A percentile compares a stretch with the other conserved stretches of the same genome.
phyloP scores from a whole-genome alignment of 2,329 filamentous ascomycete genomes.

The Xylaria polymorpha region DNA sequence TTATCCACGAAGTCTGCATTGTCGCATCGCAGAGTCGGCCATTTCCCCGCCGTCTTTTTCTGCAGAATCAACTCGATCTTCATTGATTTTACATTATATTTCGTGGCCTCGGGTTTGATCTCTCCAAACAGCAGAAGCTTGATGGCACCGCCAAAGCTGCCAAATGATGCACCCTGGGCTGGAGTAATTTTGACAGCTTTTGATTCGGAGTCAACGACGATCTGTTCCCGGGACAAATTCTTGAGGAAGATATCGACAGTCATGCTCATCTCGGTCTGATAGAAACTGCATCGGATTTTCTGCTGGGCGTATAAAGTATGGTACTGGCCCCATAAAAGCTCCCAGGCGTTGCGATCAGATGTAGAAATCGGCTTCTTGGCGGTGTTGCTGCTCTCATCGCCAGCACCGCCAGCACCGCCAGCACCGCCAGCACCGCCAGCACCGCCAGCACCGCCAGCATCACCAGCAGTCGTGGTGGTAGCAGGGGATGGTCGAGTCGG shows the following conservation, averaged over 20 bases:
- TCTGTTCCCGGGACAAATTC: slow-evolving; percentile 55
- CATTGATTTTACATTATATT: slow-evolving; percentile 73
- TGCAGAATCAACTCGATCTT: slow-evolving; percentile 82
- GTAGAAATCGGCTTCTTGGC: slow-evolving; percentile 2
- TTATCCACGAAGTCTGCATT: slow-evolving; percentile 57
- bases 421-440: too few species aligned
- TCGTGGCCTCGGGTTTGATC: slow-evolving; percentile 71
- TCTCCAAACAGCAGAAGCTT: slow-evolving; percentile 72
- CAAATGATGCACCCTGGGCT: slow-evolving; percentile 58
- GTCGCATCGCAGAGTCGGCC: slow-evolving; percentile 62
- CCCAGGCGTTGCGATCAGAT: slow-evolving; percentile 34
- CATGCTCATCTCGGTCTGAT: slow-evolving; percentile 54
- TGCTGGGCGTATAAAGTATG: slow-evolving; percentile 42
- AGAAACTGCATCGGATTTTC: slow-evolving; percentile 55
- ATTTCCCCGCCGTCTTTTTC: slow-evolving; percentile 77
- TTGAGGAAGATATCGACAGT: slow-evolving; percentile 57
- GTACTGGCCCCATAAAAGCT: slow-evolving; percentile 42
- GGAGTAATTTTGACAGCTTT: slow-evolving; percentile 43
- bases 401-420: too few species aligned
- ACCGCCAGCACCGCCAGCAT: not conserved
- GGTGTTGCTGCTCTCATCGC: not conserved
- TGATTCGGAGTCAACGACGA: slow-evolving; percentile 53
- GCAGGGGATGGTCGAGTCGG: slow-evolving; percentile 39
- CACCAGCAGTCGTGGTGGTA: not conserved
- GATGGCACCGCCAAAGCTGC: slow-evolving; percentile 61